Conservation (phyloP, 129 eudicot genomes). For the Arctium lappa region DNA sequence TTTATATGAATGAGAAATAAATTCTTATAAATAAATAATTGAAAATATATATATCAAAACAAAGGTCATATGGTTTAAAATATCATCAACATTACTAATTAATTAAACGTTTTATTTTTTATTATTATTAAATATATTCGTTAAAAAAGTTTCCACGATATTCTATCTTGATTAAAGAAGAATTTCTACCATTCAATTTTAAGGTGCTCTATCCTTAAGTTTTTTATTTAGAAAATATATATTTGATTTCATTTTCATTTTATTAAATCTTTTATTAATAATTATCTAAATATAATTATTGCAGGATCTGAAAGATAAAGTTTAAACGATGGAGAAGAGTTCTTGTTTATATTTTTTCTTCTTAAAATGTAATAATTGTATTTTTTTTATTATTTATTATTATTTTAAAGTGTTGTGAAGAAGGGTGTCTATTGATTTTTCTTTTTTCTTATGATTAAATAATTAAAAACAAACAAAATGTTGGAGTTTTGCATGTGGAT, state of each 20-base stretch:
- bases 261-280: background rate
- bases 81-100: background rate
- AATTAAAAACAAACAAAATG: background rate
- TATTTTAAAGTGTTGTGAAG: background rate
- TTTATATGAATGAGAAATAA: background rate
- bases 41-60: background rate
- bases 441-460: too few relatives aligned
- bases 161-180: background rate
- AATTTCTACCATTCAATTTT: background rate
- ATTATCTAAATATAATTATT: background rate
- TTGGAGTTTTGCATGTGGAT: conserved; percentile 4
- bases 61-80: background rate
- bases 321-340: background rate
- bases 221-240: background rate
- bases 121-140: background rate
- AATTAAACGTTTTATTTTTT: background rate
- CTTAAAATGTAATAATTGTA: background rate
- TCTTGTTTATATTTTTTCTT: background rate
- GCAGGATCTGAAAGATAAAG: conserved; percentile 21
- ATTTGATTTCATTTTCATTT: conserved; percentile 3
- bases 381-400: background rate
- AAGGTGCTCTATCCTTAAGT: background rate
- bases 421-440: background rate
- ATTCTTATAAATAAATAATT: background rate
- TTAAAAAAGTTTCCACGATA: background rate